phyloP scores from a whole-genome alignment of 1,284 basidiomycete species.

The Leccinum angustisporum region DNA sequence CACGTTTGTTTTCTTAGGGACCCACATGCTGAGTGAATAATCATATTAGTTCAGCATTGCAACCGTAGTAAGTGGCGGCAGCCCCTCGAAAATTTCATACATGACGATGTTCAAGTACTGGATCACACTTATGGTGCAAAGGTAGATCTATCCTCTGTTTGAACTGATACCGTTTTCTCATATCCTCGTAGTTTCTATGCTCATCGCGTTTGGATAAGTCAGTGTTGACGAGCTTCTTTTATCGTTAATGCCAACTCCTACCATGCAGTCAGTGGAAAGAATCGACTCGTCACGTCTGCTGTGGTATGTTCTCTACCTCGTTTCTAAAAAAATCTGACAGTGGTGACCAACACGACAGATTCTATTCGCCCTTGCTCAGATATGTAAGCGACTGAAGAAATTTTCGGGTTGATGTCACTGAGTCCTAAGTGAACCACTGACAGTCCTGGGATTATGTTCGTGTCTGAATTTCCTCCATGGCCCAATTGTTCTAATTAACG shows the following conservation, averaged over 20 bases:
- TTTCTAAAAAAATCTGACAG: too few species aligned
- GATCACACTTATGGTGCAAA: constrained; percentile 19
- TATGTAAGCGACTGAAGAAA: constrained; percentile 10
- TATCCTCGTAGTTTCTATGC: constrained; percentile 21
- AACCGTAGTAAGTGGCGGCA: constrained; percentile 1
- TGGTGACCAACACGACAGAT: constrained; percentile 3
- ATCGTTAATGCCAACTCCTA: not conserved
- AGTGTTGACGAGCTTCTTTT: not conserved
- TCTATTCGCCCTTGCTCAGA: constrained; percentile 10
- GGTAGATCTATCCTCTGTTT: constrained; percentile 3
- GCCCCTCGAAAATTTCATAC: not conserved
- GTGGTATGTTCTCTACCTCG: constrained; percentile 15
- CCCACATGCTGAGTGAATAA: not conserved
- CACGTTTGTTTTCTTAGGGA: not conserved
- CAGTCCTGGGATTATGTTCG: constrained; percentile 21
- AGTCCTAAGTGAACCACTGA: not conserved
- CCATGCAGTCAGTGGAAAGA: constrained; percentile 22
- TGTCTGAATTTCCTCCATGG: not conserved
- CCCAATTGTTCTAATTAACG: not conserved
- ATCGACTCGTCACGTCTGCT: constrained; percentile 14
- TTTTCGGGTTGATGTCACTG: not conserved
- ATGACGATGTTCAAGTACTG: constrained; percentile 13
- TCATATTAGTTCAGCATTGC: not conserved
- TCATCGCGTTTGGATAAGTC: constrained; percentile 32
- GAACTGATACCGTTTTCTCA: constrained; percentile 1